These are phyloP conservation scores for Flaveria brownii DNA, from an alignment of 129 eudicot genomes.

Conservation along the genomic window DNA sequence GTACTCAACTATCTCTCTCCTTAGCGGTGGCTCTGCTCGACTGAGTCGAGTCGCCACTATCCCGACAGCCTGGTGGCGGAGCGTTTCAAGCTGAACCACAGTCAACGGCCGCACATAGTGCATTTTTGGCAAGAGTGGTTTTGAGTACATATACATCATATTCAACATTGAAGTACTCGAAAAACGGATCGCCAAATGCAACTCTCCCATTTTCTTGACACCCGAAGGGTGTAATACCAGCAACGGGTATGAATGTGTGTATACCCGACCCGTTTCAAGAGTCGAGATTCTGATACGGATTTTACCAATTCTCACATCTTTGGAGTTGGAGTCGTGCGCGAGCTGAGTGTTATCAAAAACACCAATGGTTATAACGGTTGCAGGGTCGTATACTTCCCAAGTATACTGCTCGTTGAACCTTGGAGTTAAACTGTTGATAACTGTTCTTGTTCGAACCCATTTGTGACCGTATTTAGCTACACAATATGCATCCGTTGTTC, in stretches of 20 bases:
- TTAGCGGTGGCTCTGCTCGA: slow-evolving; percentile 83
- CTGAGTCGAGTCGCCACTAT: slow-evolving; percentile 76
- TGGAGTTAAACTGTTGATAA: slow-evolving; percentile 69
- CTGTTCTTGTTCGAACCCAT: slow-evolving; percentile 85
- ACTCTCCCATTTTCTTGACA: slow-evolving; percentile 89
- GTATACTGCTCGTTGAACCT: slow-evolving; percentile 87
- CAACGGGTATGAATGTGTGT: slow-evolving; percentile 83
- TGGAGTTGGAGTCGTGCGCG: slow-evolving; percentile 38
- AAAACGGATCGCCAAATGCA: slow-evolving; percentile 85
- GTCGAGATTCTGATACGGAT: slow-evolving; percentile 87
- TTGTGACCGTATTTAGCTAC: slow-evolving; percentile 86
- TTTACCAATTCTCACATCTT: slow-evolving; percentile 68
- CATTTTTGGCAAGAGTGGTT: slow-evolving; percentile 84
- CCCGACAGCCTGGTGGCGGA: slow-evolving; percentile 77
- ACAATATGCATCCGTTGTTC: slow-evolving; percentile 67
- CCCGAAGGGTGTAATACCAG: slow-evolving; percentile 82
- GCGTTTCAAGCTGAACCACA: slow-evolving; percentile 56
- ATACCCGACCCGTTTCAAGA: slow-evolving; percentile 87
- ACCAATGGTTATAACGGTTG: slow-evolving; percentile 85
- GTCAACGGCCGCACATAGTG: slow-evolving; percentile 75
- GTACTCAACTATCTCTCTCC: slow-evolving; percentile 75
- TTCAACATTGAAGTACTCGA: slow-evolving; percentile 64
- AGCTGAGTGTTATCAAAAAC: slow-evolving; percentile 75
- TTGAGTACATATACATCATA: slow-evolving; percentile 68
- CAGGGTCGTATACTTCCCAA: slow-evolving; percentile 93